A percentile compares a stretch with the other conserved stretches of the same genome.
These are phyloP conservation scores for Chytriomyces confervae DNA, from an alignment of 192 early-diverging fungal genomes.

Conservation along the genomic window DNA sequence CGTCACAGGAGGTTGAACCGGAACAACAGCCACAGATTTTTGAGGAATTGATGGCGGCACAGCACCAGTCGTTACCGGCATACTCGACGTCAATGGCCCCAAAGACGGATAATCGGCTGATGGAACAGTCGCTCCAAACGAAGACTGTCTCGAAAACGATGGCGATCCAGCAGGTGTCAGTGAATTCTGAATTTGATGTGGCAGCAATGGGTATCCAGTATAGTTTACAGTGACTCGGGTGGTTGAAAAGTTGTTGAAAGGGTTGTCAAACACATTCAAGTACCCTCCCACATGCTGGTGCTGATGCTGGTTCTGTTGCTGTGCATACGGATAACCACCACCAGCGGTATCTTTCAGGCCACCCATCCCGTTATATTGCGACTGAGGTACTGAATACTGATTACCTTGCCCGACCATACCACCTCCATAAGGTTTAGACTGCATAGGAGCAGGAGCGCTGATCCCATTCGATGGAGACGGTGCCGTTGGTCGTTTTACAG, in stretches of 20 bases:
- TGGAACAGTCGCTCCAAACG: neutral
- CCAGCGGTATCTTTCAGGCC: neutral
- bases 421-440: no score
- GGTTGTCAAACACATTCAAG: conserved; percentile 39
- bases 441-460: no score
- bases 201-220: conserved; percentile 3
- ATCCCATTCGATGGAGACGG: neutral
- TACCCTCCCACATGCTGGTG: conserved; percentile 11
- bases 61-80: neutral
- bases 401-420: no score
- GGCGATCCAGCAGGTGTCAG: conserved; percentile 1
- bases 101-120: conserved; percentile 23
- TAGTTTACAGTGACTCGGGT: neutral
- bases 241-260: conserved; percentile 40
- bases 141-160: conserved; percentile 12
- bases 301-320: neutral
- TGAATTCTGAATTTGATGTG: neutral
- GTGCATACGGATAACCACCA: neutral
- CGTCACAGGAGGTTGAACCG: neutral
- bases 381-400: no score
- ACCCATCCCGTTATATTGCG: no score
- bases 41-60: conserved; percentile 32
- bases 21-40: conserved; percentile 12
- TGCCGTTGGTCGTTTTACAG: neutral
- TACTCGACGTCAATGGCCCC: conserved; percentile 4